Conservation (phyloP, 2,329 filamentous ascomycete genomes). For the Xylariaceae sp. region DNA sequence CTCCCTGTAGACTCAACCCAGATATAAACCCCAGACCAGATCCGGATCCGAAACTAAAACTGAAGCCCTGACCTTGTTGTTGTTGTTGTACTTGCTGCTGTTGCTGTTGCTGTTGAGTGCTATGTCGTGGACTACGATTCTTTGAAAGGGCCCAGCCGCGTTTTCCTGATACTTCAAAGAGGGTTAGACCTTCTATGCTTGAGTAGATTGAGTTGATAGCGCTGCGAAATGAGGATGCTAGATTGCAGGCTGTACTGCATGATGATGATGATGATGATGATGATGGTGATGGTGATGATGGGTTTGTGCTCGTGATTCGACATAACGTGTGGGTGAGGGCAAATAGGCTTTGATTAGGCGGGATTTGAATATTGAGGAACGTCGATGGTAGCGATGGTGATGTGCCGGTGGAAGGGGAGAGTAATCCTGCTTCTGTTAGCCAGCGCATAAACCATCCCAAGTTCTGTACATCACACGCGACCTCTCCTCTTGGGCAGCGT, state of each 20-base stretch:
- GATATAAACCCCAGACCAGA: too few relatives aligned
- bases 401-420: slow-evolving; percentile 27
- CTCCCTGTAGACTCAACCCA: too few relatives aligned
- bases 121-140: slow-evolving; percentile 7
- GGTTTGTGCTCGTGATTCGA: slow-evolving; percentile 34
- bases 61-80: too few relatives aligned
- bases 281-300: too few relatives aligned
- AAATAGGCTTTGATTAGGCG: slow-evolving; percentile 37
- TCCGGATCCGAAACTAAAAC: too few relatives aligned
- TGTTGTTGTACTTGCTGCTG: too few relatives aligned
- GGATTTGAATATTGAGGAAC: slow-evolving; percentile 12
- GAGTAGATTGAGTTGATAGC: slow-evolving; percentile 47
- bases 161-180: slow-evolving; percentile 44
- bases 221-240: slow-evolving; percentile 41
- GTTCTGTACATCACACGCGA: slow-evolving; percentile 47
- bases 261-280: too few relatives aligned
- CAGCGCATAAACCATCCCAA: slow-evolving; percentile 51
- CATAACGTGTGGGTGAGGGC: slow-evolving; percentile 42
- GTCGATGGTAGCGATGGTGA: slow-evolving; percentile 17
- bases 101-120: background rate
- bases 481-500: slow-evolving; percentile 46
- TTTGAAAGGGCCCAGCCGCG: slow-evolving; percentile 43
- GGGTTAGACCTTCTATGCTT: slow-evolving; percentile 44
- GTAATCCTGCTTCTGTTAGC: slow-evolving; percentile 42
- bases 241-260: slow-evolving; percentile 41